These are phyloP conservation scores for Hypoxylon sp. DNA, from an alignment of 2,329 filamentous ascomycete species.

Conservation along the genomic window DNA sequence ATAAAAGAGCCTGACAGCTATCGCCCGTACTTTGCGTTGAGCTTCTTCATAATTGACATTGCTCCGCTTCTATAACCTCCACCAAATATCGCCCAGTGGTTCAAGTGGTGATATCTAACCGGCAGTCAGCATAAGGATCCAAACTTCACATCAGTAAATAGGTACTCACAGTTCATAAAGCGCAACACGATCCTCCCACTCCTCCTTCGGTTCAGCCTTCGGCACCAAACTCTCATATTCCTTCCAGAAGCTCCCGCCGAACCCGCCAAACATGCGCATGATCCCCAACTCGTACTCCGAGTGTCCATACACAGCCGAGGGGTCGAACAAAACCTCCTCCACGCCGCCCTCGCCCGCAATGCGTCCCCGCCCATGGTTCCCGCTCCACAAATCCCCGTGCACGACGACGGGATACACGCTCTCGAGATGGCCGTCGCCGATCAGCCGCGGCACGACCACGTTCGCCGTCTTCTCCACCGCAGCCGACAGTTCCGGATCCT, in stretches of 20 bases:
- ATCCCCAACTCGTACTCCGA: constrained; percentile 92
- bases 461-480: constrained; percentile 71
- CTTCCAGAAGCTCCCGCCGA: constrained; percentile 73
- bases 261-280: constrained; percentile 97
- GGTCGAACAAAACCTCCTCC: constrained; percentile 84
- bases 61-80: constrained; percentile 80
- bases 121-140: constrained; percentile 48
- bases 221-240: constrained; percentile 81
- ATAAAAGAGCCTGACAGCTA: background rate
- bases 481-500: constrained; percentile 66
- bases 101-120: constrained; percentile 83
- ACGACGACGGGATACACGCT: constrained; percentile 79
- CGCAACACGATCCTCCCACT: constrained; percentile 84
- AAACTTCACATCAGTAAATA: too few species aligned
- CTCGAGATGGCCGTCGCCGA: constrained; percentile 72
- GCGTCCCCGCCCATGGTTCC: constrained; percentile 75
- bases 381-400: constrained; percentile 94
- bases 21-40: constrained; percentile 75
- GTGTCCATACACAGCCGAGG: constrained; percentile 83
- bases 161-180: constrained; percentile 85
- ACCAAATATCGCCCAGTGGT: constrained; percentile 87
- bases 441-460: constrained; percentile 76
- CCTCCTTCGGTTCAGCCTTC: constrained; percentile 79
- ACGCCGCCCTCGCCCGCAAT: constrained; percentile 61
- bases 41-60: constrained; percentile 78